Evolutionary conservation across 495 filamentous ascomycete genomes (phyloP), one percentile per base, ranked within the genome.

Genomic region (Aspergillus avenaceus): DNA sequence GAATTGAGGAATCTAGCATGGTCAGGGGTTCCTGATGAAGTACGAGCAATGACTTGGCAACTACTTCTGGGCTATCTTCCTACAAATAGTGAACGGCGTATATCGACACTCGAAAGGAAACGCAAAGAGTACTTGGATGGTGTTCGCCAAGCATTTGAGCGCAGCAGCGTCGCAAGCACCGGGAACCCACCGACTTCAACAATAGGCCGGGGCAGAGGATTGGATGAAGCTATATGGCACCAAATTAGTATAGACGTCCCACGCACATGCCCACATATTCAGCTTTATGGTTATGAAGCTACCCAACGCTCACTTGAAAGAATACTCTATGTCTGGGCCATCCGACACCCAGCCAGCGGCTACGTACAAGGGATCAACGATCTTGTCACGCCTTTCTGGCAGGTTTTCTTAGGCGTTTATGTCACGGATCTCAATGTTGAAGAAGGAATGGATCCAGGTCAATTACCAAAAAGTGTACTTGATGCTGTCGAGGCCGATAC

Each of bases 341-440:
- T 97, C 45, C 82, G 93, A 36, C 93, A 98, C 74, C 93, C 93
- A 8, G 93, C 93, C 5, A 95, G 89, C 63, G 93, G 93, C 29
- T 98, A 98, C 66, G 93, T 98, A 0, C 93, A 98, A 67, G 93
- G 93, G 41, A 98, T 98, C 65, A 98, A 97, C 64, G 93, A 98
- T 66, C 82, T 98, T 22, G 92, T 96, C 3, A 96, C 92, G 8
- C 93, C 93, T 9, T 97, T 98, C 65, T 98, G 89, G 84, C 90
- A 98, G 64, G 91, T 96, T 2, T 98, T 98, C 60, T 74, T 98
- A 8, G 93, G 90, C 18, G 83, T 83, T 26, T 98, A 98, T 61
- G 96, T 97, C 52, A 91, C 90, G 3, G 89, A 95, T 58, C 80
- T 84, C n/a, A 84, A 97, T 60, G 85, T 97, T 37, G 91, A 95